Evolutionary conservation across 306 rosid genomes (phyloP).

Genomic region (Vicia faba): DNA sequence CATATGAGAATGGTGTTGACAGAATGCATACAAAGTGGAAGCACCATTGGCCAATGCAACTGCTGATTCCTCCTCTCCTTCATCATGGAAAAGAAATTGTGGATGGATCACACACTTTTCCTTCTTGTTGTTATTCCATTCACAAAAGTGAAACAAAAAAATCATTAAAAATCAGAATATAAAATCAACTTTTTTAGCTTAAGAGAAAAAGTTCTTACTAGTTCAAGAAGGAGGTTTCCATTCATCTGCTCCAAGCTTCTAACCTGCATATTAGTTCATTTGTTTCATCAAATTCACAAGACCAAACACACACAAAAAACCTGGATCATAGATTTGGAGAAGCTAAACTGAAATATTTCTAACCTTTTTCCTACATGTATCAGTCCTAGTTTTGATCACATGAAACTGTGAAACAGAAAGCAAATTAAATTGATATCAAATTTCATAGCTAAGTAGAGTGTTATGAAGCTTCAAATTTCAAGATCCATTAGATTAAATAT

Average conservation of each 20-base stretch:
- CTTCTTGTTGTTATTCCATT: slow-evolving; percentile 45
- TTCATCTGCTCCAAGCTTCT: slow-evolving; percentile 56
- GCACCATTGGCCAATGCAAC: slow-evolving; percentile 65
- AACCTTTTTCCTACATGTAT: slow-evolving; percentile 67
- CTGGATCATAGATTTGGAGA: neutral
- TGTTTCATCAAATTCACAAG: neutral
- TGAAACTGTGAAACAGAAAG: slow-evolving; percentile 52
- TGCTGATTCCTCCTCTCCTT: slow-evolving; percentile 56
- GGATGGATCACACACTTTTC: slow-evolving; percentile 64
- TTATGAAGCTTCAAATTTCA: neutral
- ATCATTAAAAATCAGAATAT: neutral
- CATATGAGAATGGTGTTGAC: slow-evolving; percentile 47
- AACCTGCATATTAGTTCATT: slow-evolving; percentile 40
- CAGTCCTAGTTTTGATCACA: slow-evolving; percentile 61
- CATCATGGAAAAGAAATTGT: slow-evolving; percentile 53
- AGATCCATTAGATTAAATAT: neutral
- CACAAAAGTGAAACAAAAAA: neutral
- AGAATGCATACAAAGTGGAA: slow-evolving; percentile 55
- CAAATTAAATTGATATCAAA: neutral
- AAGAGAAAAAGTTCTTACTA: slow-evolving; percentile 42
- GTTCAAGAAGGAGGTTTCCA: slow-evolving; percentile 47
- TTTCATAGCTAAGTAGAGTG: neutral
- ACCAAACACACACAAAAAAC: neutral
- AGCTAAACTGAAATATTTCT: neutral
- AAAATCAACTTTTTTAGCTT: neutral